Base-by-base conservation (phyloP, 352 stramenopile species). In the Lagenidium giganteum region DNA sequence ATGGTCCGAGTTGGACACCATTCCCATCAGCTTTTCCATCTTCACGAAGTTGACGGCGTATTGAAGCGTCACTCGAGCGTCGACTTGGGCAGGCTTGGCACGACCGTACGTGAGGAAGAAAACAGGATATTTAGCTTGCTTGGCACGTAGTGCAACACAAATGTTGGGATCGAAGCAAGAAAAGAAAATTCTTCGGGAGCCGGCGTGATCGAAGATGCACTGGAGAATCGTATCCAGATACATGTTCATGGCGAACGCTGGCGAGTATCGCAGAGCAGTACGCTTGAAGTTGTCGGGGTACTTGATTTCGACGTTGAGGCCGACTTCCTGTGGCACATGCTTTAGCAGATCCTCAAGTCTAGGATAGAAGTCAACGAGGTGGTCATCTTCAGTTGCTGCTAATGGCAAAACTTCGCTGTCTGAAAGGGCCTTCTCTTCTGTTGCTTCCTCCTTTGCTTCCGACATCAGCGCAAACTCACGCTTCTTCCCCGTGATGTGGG, bases 291-390 rank as follows among this genome's bases (percentile, higher is more conserved):
- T 51, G 52, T 87, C 69, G 0, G 80, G 80, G 47, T 89, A 92
- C 66, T 92, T 92, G 56, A 92, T 73, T 51, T 92, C 80, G 42
- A 92, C 70, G 45, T 92, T 90, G 31, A 92, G 56, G 8, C 67
- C 77, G 8, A 88, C 67, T 48, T 87, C 63, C 0, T 61, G 68
- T n/a, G 80, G 80, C 7, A 90, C 77, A 32, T 92, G 64, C 42
- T 70, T 72, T 32, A 92, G 62, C 24, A 88, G 42, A 33, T 80
- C 65, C 53, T 81, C 61, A 7, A 92, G 47, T n/a, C 54, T 64
- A 23, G 79, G 79, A 37, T 85, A 87, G 45, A 85, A 76, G 5
- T 84, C 71, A 3, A 84, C 69, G 11, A 92, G 57, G 43, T 88
- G 73, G 6, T 68, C 57, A 18, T 87, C 64, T 32, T 70, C 61